Evolutionary conservation across 805 yeast genomes (phyloP).

Genomic region (Barnettozyma wickerhamii): DNA sequence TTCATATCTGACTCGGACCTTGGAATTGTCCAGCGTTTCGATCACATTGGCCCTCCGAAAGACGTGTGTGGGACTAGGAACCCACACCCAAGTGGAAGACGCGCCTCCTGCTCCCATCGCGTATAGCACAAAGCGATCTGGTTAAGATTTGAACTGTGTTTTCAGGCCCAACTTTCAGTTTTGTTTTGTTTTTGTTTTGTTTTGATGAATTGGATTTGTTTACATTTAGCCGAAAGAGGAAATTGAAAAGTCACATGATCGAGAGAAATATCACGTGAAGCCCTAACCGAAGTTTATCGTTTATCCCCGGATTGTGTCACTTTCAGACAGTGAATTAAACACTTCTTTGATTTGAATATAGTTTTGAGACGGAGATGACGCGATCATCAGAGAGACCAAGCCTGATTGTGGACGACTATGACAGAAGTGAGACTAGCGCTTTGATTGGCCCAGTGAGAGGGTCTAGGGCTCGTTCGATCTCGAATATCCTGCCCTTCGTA

Average conservation of each 20-base stretch:
- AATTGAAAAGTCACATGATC: slow-evolving; percentile 6
- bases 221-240: slow-evolving; percentile 13
- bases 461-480: slow-evolving; percentile 5
- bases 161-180: no score
- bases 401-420: no score
- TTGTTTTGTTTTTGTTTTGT: slow-evolving; percentile 6
- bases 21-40: slow-evolving; percentile 34
- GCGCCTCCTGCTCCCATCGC: background rate
- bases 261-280: background rate
- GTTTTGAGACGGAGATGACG: no score
- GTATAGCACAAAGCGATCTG: no score
- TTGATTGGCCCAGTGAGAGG: no score
- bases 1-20: slow-evolving; percentile 35
- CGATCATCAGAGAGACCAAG: no score
- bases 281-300: no score
- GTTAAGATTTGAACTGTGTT: no score
- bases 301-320: no score
- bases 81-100: slow-evolving; percentile 65
- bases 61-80: slow-evolving; percentile 52
- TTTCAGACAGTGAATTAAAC: no score
- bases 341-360: no score
- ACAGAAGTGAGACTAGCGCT: no score
- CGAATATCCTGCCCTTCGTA: slow-evolving; percentile 18
- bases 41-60: slow-evolving; percentile 60
- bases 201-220: slow-evolving; percentile 6